These are phyloP conservation scores for Plasmodium gaboni DNA, from an alignment of 169 alveolate genomes.

Conservation along the genomic window DNA sequence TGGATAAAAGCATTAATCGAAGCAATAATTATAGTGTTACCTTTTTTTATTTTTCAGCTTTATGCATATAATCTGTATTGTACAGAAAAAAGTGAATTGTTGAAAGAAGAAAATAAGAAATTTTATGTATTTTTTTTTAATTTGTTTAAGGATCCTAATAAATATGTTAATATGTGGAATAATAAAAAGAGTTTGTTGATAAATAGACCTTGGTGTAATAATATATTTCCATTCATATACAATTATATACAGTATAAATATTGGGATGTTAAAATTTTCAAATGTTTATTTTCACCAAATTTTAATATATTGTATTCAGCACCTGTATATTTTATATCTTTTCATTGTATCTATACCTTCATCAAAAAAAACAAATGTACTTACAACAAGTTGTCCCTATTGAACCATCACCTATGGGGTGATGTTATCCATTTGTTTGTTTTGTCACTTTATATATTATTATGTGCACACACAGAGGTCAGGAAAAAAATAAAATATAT, in stretches of 20 bases:
- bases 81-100: slow-evolving; percentile 16
- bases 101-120: slow-evolving; percentile 48
- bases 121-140: slow-evolving; percentile 55
- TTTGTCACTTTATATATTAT: slow-evolving; percentile 23
- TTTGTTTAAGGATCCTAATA: slow-evolving; percentile 17
- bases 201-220: slow-evolving; percentile 83
- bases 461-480: slow-evolving; percentile 76
- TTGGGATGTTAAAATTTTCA: slow-evolving; percentile 82
- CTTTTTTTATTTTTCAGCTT: slow-evolving; percentile 78
- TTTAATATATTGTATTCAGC: slow-evolving; percentile 28
- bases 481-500: background rate
- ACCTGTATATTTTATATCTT: slow-evolving; percentile 58
- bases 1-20: slow-evolving; percentile 80
- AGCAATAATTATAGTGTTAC: slow-evolving; percentile 78
- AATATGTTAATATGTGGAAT: slow-evolving; percentile 16
- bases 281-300: slow-evolving; percentile 70
- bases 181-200: background rate
- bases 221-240: slow-evolving; percentile 76
- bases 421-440: slow-evolving; percentile 31
- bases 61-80: slow-evolving; percentile 82
- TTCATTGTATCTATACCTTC: slow-evolving; percentile 33
- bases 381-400: background rate
- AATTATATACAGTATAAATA: slow-evolving; percentile 80
- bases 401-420: slow-evolving; percentile 26
- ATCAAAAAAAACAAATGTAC: background rate